Evolutionary conservation across 352 stramenopile genomes (phyloP).

Genomic region (Phytophthora brassicae): DNA sequence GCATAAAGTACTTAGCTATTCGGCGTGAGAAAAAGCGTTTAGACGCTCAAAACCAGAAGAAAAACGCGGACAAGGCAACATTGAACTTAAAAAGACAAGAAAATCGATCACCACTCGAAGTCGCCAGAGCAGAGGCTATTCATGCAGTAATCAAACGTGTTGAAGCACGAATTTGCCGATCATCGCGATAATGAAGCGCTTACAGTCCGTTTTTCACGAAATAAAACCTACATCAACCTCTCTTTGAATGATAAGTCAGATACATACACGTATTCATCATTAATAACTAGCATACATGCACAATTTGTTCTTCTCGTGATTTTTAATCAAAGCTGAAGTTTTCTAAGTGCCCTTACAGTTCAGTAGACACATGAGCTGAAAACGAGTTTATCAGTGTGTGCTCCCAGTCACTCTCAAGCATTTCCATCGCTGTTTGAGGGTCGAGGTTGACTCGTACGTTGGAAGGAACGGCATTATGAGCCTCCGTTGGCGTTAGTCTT

Average conservation of each 20-base stretch:
- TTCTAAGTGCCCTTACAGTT: not conserved
- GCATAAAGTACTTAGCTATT: too few species aligned
- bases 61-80: too few species aligned
- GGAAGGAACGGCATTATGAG: not conserved
- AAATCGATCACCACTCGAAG: not conserved
- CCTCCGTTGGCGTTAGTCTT: not conserved
- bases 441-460: constrained; percentile 8
- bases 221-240: not conserved
- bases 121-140: not conserved
- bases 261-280: not conserved
- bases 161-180: not conserved
- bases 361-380: constrained; percentile 6
- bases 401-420: constrained; percentile 14
- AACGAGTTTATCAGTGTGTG: constrained; percentile 5
- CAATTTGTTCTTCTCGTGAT: not conserved
- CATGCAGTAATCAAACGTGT: not conserved
- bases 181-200: not conserved
- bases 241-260: not conserved
- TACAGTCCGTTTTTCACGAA: not conserved
- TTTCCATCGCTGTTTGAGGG: constrained; percentile 4
- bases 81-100: not conserved
- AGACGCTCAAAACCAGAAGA: too few species aligned
- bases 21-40: too few species aligned
- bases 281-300: too few species aligned
- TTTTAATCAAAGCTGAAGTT: not conserved